Evolutionary conservation across 1,284 basidiomycete species (phyloP).

Genomic region (Apiotrichum brassicae): DNA sequence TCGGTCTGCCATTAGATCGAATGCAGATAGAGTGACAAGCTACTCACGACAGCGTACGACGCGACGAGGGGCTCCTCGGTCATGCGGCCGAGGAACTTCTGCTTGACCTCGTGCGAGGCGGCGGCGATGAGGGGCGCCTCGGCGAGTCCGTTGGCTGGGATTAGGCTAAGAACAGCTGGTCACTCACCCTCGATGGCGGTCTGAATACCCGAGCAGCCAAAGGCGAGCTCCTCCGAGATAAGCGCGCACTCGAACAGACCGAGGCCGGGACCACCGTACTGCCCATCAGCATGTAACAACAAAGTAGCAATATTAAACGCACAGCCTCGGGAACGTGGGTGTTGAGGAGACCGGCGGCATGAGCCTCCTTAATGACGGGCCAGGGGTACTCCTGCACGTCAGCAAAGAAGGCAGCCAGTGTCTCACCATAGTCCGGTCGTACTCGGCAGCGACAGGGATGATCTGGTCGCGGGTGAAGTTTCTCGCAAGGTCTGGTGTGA

Average conservation of each 20-base stretch:
- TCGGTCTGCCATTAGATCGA: constrained; percentile 47
- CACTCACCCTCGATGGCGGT: constrained; percentile 47
- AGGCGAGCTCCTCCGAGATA: constrained; percentile 51
- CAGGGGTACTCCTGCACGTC: constrained; percentile 49
- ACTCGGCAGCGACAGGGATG: constrained; percentile 50
- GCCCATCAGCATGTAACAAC: not conserved
- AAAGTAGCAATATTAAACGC: constrained; percentile 13
- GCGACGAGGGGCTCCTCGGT: constrained; percentile 54
- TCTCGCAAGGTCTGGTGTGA: constrained; percentile 49
- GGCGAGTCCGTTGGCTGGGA: constrained; percentile 50
- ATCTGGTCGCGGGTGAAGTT: constrained; percentile 51
- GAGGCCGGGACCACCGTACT: constrained; percentile 52
- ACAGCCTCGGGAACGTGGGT: constrained; percentile 50
- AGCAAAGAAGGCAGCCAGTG: not conserved
- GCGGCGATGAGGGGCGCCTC: constrained; percentile 53
- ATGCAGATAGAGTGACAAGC: no score
- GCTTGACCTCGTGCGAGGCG: constrained; percentile 50
- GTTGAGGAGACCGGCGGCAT: constrained; percentile 49
- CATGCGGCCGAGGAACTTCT: constrained; percentile 55
- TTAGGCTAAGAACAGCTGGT: not conserved
- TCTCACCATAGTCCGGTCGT: constrained; percentile 48
- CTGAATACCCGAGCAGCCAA: constrained; percentile 53
- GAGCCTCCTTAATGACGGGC: constrained; percentile 53
- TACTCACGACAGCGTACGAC: constrained; percentile 50
- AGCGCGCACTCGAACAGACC: constrained; percentile 51